phyloP scores from a whole-genome alignment of 2,329 filamentous ascomycete genomes.

The Penicillium olsonii region DNA sequence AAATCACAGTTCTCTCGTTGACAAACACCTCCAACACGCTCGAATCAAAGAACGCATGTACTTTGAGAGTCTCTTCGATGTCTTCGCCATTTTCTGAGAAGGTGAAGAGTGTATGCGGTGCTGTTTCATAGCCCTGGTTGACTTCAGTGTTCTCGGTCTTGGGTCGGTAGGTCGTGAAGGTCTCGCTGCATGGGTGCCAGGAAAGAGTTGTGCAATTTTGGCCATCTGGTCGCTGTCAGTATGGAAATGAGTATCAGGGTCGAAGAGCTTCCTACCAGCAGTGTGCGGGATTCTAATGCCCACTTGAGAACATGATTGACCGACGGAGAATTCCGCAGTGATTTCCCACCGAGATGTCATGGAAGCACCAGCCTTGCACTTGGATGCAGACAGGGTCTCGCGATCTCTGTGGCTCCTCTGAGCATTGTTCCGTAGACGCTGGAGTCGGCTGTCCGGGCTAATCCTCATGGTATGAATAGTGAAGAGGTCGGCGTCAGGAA shows the following conservation, averaged over 20 bases:
- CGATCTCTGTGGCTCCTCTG: conserved; percentile 6
- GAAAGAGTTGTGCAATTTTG: conserved; percentile 40
- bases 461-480: conserved; percentile 50
- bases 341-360: conserved; percentile 29
- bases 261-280: conserved; percentile 10
- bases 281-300: conserved; percentile 34
- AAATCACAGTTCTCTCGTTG: conserved; percentile 46
- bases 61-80: conserved; percentile 38
- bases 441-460: conserved; percentile 28
- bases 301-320: conserved; percentile 25
- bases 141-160: conserved; percentile 30
- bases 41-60: conserved; percentile 46
- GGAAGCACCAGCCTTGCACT: conserved; percentile 3
- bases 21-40: conserved; percentile 51
- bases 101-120: conserved; percentile 52
- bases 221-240: conserved; percentile 22
- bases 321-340: conserved; percentile 28
- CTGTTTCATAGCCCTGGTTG: conserved; percentile 38
- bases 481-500: conserved; percentile 30
- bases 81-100: conserved; percentile 15
- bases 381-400: conserved; percentile 4
- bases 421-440: conserved; percentile 30
- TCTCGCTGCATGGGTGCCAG: conserved; percentile 43
- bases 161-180: conserved; percentile 44
- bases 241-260: neutral